Percentiles rank a stretch among this genome's conserved stretches.
These are phyloP conservation scores for Phylloporus rhodoxanthus DNA, from an alignment of 768 basidiomycete genomes.

Conservation along the genomic window DNA sequence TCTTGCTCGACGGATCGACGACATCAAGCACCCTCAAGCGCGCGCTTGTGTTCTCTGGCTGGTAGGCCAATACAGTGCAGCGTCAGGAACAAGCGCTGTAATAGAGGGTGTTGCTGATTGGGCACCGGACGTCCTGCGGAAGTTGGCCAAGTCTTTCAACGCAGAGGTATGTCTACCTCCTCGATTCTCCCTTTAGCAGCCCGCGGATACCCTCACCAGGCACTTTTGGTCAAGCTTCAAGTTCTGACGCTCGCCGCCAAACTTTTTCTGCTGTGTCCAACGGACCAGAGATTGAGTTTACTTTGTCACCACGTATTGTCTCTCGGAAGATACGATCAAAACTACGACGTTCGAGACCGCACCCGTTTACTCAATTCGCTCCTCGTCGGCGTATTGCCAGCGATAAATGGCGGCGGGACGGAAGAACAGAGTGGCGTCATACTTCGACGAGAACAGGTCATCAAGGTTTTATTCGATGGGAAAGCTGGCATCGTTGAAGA, in stretches of 20 bases:
- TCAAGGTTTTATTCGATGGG: slow-evolving; percentile 71
- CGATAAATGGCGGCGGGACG: slow-evolving; percentile 30
- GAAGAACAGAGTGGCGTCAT: slow-evolving; percentile 67
- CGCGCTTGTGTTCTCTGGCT: slow-evolving; percentile 89
- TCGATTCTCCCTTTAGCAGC: not conserved
- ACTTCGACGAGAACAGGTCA: slow-evolving; percentile 76
- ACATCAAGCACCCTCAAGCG: slow-evolving; percentile 73
- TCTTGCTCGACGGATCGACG: slow-evolving; percentile 72
- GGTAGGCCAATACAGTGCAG: slow-evolving; percentile 78
- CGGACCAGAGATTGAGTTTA: slow-evolving; percentile 42
- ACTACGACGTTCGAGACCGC: slow-evolving; percentile 90
- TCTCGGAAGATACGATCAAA: slow-evolving; percentile 80
- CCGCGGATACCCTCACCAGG: slow-evolving; percentile 33
- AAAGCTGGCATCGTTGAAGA: slow-evolving; percentile 48
- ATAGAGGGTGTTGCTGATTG: slow-evolving; percentile 63
- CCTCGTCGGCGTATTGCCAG: slow-evolving; percentile 48
- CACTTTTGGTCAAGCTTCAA: slow-evolving; percentile 71
- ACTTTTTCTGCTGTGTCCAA: slow-evolving; percentile 63
- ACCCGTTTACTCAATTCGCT: slow-evolving; percentile 73
- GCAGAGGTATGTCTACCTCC: slow-evolving; percentile 49
- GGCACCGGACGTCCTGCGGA: slow-evolving; percentile 89
- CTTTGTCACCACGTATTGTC: slow-evolving; percentile 71
- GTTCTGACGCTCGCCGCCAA: slow-evolving; percentile 83
- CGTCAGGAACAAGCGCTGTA: slow-evolving; percentile 28
- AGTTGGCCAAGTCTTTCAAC: slow-evolving; percentile 64